Conservation (phyloP, 129 eudicot genomes). For the Pittosporum tobira region DNA sequence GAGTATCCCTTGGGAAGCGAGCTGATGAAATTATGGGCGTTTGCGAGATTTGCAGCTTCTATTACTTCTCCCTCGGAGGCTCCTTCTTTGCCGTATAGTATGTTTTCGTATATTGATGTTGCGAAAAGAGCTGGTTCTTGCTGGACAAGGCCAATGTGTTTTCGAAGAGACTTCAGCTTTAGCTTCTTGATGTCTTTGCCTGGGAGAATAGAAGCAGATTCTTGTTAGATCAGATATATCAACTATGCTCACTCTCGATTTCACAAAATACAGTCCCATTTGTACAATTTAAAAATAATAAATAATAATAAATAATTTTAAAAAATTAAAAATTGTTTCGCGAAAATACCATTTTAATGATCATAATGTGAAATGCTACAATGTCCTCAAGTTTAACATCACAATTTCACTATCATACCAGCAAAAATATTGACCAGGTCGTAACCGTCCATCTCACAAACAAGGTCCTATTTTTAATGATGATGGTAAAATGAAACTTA, state of each 20-base stretch:
- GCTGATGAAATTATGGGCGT: constrained; percentile 84
- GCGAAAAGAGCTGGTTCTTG: constrained; percentile 99
- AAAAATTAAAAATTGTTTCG: no score
- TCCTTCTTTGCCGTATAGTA: constrained; percentile 92
- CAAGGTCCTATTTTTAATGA: no score
- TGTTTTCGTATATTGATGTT: constrained; percentile 89
- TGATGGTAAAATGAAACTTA: no score
- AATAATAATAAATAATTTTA: no score
- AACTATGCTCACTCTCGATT: not conserved
- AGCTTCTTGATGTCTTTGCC: constrained; percentile 89
- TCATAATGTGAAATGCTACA: no score
- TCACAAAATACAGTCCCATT: no score
- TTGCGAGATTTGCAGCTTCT: constrained; percentile 88
- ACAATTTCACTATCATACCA: no score
- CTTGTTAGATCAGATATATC: constrained; percentile 4
- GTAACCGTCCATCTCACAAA: no score
- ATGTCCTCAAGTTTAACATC: no score
- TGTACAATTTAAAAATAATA: no score
- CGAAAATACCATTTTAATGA: no score
- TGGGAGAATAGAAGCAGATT: constrained; percentile 9
- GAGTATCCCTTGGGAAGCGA: constrained; percentile 91
- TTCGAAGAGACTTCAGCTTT: constrained; percentile 75
- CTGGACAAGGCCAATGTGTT: constrained; percentile 84
- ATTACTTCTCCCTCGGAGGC: constrained; percentile 78
- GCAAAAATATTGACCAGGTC: no score